Conservation (phyloP, 2,329 filamentous ascomycete species). For the Reticulascus tulasneorum region DNA sequence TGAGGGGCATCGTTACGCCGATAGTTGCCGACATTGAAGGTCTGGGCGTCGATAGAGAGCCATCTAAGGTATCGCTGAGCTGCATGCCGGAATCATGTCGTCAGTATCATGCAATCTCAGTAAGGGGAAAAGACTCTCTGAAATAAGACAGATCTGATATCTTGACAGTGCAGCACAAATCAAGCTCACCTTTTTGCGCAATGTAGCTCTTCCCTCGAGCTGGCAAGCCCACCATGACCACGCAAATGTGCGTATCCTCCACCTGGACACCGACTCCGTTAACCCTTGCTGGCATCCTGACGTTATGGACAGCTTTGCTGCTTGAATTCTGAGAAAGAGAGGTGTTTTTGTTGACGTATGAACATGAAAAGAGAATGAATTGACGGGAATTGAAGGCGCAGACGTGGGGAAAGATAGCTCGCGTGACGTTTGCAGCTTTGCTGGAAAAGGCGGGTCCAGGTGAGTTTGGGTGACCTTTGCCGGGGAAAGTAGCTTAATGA, state of each 20-base stretch:
- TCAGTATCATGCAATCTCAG: too few relatives aligned
- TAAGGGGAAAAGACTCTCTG: slow-evolving; percentile 1
- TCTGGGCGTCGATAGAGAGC: slow-evolving; percentile 89
- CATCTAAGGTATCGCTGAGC: slow-evolving; percentile 92
- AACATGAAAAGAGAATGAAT: background rate
- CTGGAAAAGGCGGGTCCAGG: slow-evolving; percentile 10
- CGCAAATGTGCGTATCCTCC: slow-evolving; percentile 94
- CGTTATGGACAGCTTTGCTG: slow-evolving; percentile 2
- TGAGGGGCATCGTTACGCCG: slow-evolving; percentile 86
- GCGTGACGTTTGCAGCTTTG: slow-evolving; percentile 13
- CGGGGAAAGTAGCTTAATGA: too few relatives aligned
- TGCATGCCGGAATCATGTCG: too few relatives aligned
- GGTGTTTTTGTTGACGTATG: background rate
- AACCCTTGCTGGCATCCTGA: slow-evolving; percentile 44
- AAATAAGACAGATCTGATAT: too few relatives aligned
- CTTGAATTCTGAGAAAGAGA: slow-evolving; percentile 6
- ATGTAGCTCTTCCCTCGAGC: slow-evolving; percentile 97
- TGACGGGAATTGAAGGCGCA: slow-evolving; percentile 2
- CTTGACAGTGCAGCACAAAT: background rate
- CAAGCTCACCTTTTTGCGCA: slow-evolving; percentile 79
- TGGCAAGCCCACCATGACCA: slow-evolving; percentile 97
- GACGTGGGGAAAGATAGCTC: slow-evolving; percentile 8
- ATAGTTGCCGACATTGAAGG: slow-evolving; percentile 97
- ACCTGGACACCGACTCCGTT: slow-evolving; percentile 76
- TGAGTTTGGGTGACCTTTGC: too few relatives aligned